Conservation (phyloP, 1,284 basidiomycete species). For the Sanghuangporus sanghuang region DNA sequence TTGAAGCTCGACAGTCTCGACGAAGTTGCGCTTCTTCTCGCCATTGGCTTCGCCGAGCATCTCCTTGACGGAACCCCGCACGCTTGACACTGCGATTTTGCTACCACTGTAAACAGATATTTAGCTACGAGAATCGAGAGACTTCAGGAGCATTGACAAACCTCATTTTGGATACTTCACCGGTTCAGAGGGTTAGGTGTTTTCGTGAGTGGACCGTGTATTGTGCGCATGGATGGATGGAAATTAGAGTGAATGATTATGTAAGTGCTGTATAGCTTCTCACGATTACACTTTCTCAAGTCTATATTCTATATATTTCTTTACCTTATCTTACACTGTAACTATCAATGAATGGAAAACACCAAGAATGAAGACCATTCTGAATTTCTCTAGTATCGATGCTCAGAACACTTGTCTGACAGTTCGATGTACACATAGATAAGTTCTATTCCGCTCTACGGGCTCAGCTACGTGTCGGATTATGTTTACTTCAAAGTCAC, state of each 20-base stretch:
- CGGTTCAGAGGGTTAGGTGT: conserved; percentile 13
- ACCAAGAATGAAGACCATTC: too few species aligned
- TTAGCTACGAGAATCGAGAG: background rate
- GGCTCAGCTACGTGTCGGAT: too few species aligned
- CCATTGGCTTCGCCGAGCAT: conserved; percentile 72
- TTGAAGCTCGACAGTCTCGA: conserved; percentile 93
- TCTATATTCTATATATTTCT: too few species aligned
- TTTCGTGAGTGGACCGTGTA: background rate
- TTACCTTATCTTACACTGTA: too few species aligned
- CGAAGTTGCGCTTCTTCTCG: conserved; percentile 86
- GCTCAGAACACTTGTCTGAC: too few species aligned
- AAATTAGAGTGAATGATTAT: background rate
- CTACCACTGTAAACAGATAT: conserved; percentile 25
- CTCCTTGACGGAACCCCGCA: conserved; percentile 93
- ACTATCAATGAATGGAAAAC: too few species aligned
- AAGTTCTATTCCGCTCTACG: too few species aligned
- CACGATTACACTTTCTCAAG: background rate
- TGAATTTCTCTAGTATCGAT: too few species aligned
- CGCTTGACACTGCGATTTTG: conserved; percentile 97
- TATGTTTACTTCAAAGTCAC: too few species aligned
- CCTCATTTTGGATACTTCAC: conserved; percentile 17
- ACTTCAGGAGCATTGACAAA: background rate
- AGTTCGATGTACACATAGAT: too few species aligned
- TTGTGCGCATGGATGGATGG: background rate
- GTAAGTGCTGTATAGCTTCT: conserved; percentile 8